Base-by-base conservation (phyloP, 352 stramenopile species). In the Aphanomyces euteiches region DNA sequence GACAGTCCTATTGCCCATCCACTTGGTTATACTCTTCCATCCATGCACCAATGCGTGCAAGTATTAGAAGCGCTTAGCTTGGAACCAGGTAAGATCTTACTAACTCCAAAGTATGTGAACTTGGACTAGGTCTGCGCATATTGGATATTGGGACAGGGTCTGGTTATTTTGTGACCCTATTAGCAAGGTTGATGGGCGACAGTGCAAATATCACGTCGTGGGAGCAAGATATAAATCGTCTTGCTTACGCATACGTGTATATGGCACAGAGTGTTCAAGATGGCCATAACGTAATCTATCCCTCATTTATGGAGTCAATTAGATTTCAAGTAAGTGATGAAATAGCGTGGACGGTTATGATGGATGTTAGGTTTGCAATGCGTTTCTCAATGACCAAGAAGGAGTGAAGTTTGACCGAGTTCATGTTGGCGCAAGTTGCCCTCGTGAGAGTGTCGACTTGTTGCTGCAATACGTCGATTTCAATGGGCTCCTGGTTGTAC, bases 121-220 rank as follows among this genome's bases (percentile, higher is more conserved):
- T 28, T 28, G 28, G 6, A 28, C 40, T 47, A 70, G 64, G 64
- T 19, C 6, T 70, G 7, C 53, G 43, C 10, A 36, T 70, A 10
- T 56, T 70, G 12, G 64, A 70, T 39, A 56, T 70, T 15, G 64
- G 64, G 17, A 70, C 64, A n/a, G 64, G 64, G 6, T 70, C 64
- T 5, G 64, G 64, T 2, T 70, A 70, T 36, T 70, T 70, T 70
- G 48, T 47, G 34, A 70, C 64, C 15, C 54, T 70, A 3, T 56
- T 70, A n/a, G 64, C 64, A 7, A 19, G 34, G 5, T 50, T 70
- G 40, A 61, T 61, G 36, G 64, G 64, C 19, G 34, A 70, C 38
- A 54, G 39, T 5, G 34, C 53, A 3, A 54, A 19, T 8, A 37
- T 70, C n/a, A 63, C 64, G 12, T 64, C 64, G 48, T 70, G 64